Evolutionary conservation across 257 asterid species (phyloP).

Genomic region (Fraxinus anomala): DNA sequence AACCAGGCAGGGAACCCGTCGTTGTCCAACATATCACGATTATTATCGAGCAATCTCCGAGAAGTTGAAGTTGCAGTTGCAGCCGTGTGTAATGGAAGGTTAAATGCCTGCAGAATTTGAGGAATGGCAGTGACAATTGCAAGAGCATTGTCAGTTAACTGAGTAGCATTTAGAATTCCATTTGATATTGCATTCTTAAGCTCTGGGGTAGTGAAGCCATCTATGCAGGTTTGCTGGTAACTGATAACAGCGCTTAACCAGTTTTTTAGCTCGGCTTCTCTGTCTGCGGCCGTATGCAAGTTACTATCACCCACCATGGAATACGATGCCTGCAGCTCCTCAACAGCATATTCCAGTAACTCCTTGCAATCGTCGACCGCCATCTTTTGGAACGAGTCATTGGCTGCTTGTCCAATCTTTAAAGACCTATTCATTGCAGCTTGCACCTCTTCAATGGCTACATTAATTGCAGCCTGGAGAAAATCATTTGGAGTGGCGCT

Average conservation of each 20-base stretch:
- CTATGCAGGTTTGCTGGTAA: conserved; percentile 48
- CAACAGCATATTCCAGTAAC: conserved; percentile 38
- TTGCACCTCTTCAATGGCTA: conserved; percentile 34
- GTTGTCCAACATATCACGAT: too few relatives aligned
- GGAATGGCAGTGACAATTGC: conserved; percentile 38
- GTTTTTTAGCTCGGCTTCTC: conserved; percentile 41
- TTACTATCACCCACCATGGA: conserved; percentile 35
- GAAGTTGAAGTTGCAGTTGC: too few relatives aligned
- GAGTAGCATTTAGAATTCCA: conserved; percentile 37
- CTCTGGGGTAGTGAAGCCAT: conserved; percentile 40
- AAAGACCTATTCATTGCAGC: conserved; percentile 28
- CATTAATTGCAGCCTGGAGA: conserved; percentile 33
- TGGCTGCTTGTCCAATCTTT: conserved; percentile 29
- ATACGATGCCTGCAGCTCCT: conserved; percentile 48
- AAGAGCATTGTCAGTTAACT: conserved; percentile 44
- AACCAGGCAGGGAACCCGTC: conserved; percentile 35
- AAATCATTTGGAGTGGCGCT: conserved; percentile 40
- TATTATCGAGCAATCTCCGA: too few relatives aligned
- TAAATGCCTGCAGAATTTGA: conserved; percentile 17
- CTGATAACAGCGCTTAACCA: conserved; percentile 54
- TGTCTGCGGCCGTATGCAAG: conserved; percentile 23
- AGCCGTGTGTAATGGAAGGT: too few relatives aligned
- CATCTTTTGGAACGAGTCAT: conserved; percentile 43
- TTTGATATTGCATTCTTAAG: conserved; percentile 21
- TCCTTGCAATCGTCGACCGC: conserved; percentile 50